Evolutionary conservation across 73 alveolate species (phyloP).

Genomic region (Paramecium octaurelia): DNA sequence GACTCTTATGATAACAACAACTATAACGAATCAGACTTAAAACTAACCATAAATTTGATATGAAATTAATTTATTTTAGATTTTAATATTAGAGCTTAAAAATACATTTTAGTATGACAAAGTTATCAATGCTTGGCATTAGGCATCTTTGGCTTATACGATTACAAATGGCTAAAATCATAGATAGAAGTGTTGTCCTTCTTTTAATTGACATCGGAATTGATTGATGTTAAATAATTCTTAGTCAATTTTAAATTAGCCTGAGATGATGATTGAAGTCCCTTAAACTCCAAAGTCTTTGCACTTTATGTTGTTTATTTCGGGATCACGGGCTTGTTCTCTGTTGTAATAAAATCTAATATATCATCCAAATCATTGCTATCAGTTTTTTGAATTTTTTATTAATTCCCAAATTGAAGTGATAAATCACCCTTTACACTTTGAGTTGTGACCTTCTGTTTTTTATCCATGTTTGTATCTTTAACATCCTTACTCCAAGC

Average conservation of each 20-base stretch:
- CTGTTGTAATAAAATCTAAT: neutral
- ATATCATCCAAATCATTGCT: conserved; percentile 30
- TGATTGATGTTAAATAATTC: neutral
- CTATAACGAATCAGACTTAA: neutral
- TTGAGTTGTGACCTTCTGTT: neutral
- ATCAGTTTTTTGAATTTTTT: neutral
- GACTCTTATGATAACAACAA: neutral
- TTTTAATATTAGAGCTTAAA: neutral
- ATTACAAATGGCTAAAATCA: neutral
- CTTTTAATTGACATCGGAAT: neutral
- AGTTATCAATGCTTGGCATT: neutral
- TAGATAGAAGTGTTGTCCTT: neutral
- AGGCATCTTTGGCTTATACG: neutral
- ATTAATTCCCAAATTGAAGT: neutral
- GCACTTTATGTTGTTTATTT: neutral
- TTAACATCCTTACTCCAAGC: neutral
- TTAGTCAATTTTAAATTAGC: neutral
- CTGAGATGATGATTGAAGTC: neutral
- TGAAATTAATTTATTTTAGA: neutral
- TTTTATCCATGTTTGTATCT: neutral
- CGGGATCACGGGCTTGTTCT: neutral
- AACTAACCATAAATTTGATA: neutral
- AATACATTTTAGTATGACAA: neutral
- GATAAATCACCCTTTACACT: neutral
- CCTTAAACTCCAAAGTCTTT: neutral